Conservation (phyloP, 345 rosid species). For the Syzygium jambos region DNA sequence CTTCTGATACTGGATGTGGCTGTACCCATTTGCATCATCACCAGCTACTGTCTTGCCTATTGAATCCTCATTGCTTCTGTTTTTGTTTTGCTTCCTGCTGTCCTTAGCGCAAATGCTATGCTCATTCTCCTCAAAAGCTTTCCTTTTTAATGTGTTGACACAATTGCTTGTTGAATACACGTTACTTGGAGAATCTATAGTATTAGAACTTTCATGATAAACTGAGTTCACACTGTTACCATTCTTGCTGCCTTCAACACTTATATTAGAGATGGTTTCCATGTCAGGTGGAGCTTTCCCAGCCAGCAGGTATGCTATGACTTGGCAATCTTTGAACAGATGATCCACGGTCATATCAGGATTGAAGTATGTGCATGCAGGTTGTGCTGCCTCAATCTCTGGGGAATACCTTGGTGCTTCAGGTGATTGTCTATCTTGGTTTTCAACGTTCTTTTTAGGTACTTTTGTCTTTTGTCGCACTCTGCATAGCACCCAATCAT, state of each 20-base stretch:
- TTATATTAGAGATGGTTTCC: constrained; percentile 9
- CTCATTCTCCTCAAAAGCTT: constrained; percentile 9
- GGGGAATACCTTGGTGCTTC: constrained; percentile 1
- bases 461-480: constrained; percentile 19
- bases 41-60: not conserved
- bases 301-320: constrained; percentile 23
- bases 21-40: constrained; percentile 1
- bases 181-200: constrained; percentile 11
- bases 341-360: constrained; percentile 20
- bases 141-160: constrained; percentile 17
- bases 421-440: constrained; percentile 1
- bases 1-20: constrained; percentile 13
- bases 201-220: not conserved
- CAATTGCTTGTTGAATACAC: constrained; percentile 9
- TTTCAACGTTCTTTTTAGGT: not conserved
- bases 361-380: not conserved
- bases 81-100: constrained; percentile 4
- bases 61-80: constrained; percentile 4
- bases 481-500: constrained; percentile 49
- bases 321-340: constrained; percentile 25
- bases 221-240: not conserved
- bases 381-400: constrained; percentile 2
- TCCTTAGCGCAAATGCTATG: constrained; percentile 3
- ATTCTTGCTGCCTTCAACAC: constrained; percentile 13
- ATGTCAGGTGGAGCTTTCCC: constrained; percentile 19